These are phyloP conservation scores for Cutaneotrichosporon mucoides DNA, from an alignment of 1,284 basidiomycete genomes.

Conservation along the genomic window DNA sequence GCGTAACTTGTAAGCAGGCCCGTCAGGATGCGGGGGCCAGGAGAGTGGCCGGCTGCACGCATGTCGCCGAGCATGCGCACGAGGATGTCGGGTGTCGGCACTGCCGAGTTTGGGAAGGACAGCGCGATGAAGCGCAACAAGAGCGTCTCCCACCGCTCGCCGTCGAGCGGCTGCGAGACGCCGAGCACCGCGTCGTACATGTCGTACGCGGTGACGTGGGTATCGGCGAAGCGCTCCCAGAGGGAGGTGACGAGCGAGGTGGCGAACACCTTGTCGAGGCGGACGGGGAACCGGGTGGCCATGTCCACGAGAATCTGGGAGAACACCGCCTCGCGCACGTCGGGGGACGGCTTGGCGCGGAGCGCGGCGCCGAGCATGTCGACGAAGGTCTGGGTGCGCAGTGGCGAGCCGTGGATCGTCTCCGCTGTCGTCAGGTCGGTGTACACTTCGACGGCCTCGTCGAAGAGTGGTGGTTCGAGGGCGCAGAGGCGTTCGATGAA, in stretches of 20 bases:
- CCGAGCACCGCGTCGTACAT: conserved; percentile 56
- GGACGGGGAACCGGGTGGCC: conserved; percentile 50
- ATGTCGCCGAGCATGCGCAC: conserved; percentile 80
- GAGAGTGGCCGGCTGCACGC: conserved; percentile 60
- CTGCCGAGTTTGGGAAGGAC: conserved; percentile 49
- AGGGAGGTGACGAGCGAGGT: background rate
- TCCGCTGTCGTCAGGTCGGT: conserved; percentile 12
- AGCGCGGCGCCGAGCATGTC: conserved; percentile 19
- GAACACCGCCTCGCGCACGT: conserved; percentile 44
- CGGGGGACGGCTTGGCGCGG: conserved; percentile 58
- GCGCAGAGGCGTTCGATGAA: conserved; percentile 25
- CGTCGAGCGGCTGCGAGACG: conserved; percentile 52
- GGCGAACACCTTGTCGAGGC: conserved; percentile 18
- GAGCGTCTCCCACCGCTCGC: conserved; percentile 59
- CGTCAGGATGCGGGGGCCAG: conserved; percentile 65
- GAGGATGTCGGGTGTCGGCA: conserved; percentile 60
- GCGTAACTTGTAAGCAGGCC: conserved; percentile 59
- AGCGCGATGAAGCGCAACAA: conserved; percentile 62
- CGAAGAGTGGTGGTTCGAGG: conserved; percentile 10
- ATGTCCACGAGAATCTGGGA: conserved; percentile 57
- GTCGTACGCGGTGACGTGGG: conserved; percentile 59
- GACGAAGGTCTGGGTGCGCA: conserved; percentile 1
- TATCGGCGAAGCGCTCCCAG: conserved; percentile 35
- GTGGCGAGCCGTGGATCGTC: background rate
- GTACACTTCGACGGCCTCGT: conserved; percentile 21